Evolutionary conservation across 176 grass and related monocot genomes (phyloP).

Genomic region (Hyparrhenia diplandra): DNA sequence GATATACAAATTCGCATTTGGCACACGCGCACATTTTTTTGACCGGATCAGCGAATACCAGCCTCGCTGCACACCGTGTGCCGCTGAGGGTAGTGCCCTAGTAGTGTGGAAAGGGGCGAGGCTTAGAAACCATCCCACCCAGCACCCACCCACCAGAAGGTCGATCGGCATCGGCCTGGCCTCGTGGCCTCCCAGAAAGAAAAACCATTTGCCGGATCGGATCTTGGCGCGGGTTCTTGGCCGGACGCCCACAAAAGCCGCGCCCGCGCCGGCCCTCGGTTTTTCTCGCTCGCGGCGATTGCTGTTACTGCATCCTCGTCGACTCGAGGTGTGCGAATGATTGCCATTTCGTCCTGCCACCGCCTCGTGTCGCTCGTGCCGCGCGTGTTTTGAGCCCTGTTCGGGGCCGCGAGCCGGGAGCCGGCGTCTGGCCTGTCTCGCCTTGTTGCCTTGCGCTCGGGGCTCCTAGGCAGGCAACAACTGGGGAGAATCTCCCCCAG

Average conservation of each 20-base stretch:
- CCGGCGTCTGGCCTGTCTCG: background rate
- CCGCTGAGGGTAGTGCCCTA: too few relatives aligned
- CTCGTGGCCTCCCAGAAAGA: background rate
- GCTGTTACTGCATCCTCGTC: too few relatives aligned
- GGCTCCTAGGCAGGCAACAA: background rate
- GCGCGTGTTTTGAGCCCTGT: constrained; percentile 20
- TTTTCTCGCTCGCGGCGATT: background rate
- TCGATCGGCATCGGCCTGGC: too few relatives aligned
- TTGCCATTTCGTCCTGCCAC: too few relatives aligned
- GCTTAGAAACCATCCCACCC: background rate
- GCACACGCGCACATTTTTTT: too few relatives aligned
- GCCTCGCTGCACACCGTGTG: too few relatives aligned
- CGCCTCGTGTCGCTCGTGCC: constrained; percentile 14
- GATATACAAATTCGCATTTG: background rate
- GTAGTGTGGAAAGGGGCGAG: background rate
- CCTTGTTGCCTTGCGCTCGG: constrained; percentile 36
- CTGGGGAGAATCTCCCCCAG: constrained; percentile 17
- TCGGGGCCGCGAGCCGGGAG: background rate
- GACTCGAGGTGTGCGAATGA: constrained; percentile 22
- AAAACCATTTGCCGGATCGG: constrained; percentile 32
- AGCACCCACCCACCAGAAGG: too few relatives aligned
- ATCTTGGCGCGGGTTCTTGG: constrained; percentile 31
- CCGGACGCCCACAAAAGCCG: constrained; percentile 35
- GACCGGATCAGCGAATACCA: too few relatives aligned
- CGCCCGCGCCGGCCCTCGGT: background rate